Evolutionary conservation across 208 protist genomes (phyloP), one percentile per base, ranked within the genome.

Genomic region (Crithidia acanthocephali): DNA sequence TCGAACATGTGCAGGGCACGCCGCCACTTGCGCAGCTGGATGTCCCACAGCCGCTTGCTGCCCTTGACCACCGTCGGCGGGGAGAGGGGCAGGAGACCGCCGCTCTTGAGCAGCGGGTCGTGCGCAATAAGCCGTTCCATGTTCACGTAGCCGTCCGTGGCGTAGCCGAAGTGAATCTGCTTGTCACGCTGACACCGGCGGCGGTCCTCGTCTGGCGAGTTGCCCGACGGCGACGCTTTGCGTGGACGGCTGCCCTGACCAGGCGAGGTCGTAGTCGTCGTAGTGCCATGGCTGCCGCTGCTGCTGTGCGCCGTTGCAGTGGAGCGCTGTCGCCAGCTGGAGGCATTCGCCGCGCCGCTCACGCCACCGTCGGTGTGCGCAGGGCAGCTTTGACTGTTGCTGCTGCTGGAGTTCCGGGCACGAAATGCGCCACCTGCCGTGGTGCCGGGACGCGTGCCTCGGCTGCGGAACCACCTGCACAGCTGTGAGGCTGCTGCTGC

Each of bases 1-100:
- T 95, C 91, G 75, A 95, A 95, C 91, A 95, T 93, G 83, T 95
- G 91, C 40, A 95, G 73, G 55, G 86, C 88, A 37, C 91, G 69
- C 8, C 91, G 88, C 88, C 91, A 95, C 76, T 95, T 95, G 32
- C 91, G 86, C 22, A 92, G 68, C 51, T 84, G 83, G 27, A 95
- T 81, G 67, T 95, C 91, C 91, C 91, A 95, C n/a, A 68, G 48
- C 6, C 91, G 84, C 61, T 95, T 95, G 77, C 86, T 95, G 35
- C 82, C 81, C 45, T 79, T 74, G 32, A 72, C 57, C 0, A 88
- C 51, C 20, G 76, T 76, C 8, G 91, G 91, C 42, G 91, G 86
- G 25, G 76, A 75, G 33, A 95, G 76, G 27, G 91, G 91, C 30
- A 95, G 77, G 57, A 95, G 75, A 22, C 85, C 85, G 37, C 91